Evolutionary conservation across 208 protist species (phyloP), one percentile per base, ranked within the genome.

Genomic region (Balamuthia mandrillaris): DNA sequence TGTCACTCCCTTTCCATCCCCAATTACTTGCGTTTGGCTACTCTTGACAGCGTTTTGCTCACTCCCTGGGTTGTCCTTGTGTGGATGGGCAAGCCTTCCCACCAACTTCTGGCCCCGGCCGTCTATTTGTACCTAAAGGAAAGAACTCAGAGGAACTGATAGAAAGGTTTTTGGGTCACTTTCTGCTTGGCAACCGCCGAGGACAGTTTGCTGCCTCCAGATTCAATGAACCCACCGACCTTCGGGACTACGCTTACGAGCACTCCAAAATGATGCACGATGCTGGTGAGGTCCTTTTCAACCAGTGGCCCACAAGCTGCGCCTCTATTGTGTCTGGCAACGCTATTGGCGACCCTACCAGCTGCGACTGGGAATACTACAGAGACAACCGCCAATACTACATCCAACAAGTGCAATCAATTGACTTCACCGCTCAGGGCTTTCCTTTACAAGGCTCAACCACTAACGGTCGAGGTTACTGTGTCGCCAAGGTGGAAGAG

Each of bases 171-270:
- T 1, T 78, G 16, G 35, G 3, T 9, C 49, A 51, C 47, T 78
- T 42, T 33, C 33, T 78, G 16, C 31, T 35, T 24, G 4, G 37
- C 9, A 78, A 78, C 27, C 68, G 49, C 14, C 35, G 47, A 3
- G 68, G 68, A 6, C n/a, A 45, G 18, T 78, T 51, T n/a, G 68
- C 68, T 14, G 6, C 44, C 5, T 18, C 68, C 9, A n/a, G 31
- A 29, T 78, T 60, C 68, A 24, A 78, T 24, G 44, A 49, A 10
- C 68, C 68, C 5, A 12, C 44, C 2, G 68, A 78, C 42, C 68
- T 78, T 10, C 41, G 68, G 14, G 68, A 78, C 68, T 78, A 78
- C 68, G 68, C 68, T 45, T 78, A 78, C 68, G 68, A 78, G 68
- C 68, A 78, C 68, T 37, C 45, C 37, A 78, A 78, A 45, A 56